These are phyloP conservation scores for Lodderomyces oxycetoniae DNA, from an alignment of 1,139 yeast species.

Conservation along the genomic window DNA sequence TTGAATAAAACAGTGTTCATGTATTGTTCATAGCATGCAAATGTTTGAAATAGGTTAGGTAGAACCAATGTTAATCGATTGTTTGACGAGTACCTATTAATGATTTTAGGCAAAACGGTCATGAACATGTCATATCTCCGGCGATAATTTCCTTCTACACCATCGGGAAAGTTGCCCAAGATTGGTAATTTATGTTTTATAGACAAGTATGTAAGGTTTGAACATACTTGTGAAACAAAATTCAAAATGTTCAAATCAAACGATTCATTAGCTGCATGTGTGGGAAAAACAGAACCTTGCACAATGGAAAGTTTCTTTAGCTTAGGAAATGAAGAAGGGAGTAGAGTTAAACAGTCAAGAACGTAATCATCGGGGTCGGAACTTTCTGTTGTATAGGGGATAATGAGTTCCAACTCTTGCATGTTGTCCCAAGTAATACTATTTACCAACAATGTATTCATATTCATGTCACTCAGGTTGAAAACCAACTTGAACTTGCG, in stretches of 20 bases:
- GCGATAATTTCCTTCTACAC: constrained; percentile 67
- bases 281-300: constrained; percentile 33
- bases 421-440: constrained; percentile 18
- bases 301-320: constrained; percentile 41
- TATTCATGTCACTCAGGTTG: constrained; percentile 9
- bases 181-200: constrained; percentile 50
- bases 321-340: constrained; percentile 17
- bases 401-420: constrained; percentile 22
- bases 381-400: constrained; percentile 32
- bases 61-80: constrained; percentile 39
- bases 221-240: constrained; percentile 28
- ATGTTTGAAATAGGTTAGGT: constrained; percentile 55
- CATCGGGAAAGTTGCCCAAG: constrained; percentile 34
- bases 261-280: constrained; percentile 48
- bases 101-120: constrained; percentile 43
- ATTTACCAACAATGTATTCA: constrained; percentile 8
- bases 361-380: constrained; percentile 36
- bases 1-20: constrained; percentile 71
- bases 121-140: constrained; percentile 52
- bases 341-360: constrained; percentile 26
- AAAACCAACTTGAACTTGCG: constrained; percentile 19
- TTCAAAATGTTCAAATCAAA: constrained; percentile 51
- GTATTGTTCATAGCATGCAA: constrained; percentile 64
- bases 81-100: constrained; percentile 11
- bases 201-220: constrained; percentile 31